Evolutionary conservation across 805 yeast species (phyloP), one percentile per base, ranked within the genome.

Genomic region (Myxozyma geophila): DNA sequence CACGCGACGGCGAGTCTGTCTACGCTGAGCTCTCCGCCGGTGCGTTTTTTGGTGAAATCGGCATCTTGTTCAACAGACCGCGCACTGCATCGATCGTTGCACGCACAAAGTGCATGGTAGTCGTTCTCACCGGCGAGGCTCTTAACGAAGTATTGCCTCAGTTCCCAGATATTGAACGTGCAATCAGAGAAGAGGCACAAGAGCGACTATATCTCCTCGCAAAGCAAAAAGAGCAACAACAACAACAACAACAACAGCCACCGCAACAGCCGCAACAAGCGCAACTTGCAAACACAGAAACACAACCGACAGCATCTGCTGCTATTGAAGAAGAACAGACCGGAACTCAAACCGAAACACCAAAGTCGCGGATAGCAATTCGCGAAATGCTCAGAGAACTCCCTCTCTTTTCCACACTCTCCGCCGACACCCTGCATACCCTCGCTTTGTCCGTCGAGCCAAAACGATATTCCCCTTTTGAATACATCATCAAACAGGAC

Each of bases 71-170:
- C 76, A 86, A 87, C 72, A 77, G 92, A 55, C 92, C 92, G 19
- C 78, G 93, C 69, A 88, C 92, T 0, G 93, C 93, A 0, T 87
- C 92, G 1, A 92, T 88, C 13, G 84, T 88, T 23, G 88, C 92
- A 2, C 76, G 87, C 64, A 82, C 89, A 0, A 83, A 81, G 68
- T 90, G 89, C 0, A 74, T 89, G 56, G 78, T 87, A 6, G 92
- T 90, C 1, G 88, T 87, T 0, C 76, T 88, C 50, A 87, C 91
- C 0, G 83, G 85, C 15, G 89, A 86, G 61, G 82, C 85, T 10
- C 79, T 88, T 54, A 81, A 82, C 64, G 75, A 79, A 10, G 88
- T 88, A 0, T 76, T 88, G 28, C 83, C 86, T 0, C 82, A 81
- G 61, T 87, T 83, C 72, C 92, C 93, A 0, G 73, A 76, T 1